These are phyloP conservation scores for Schwanniomyces sp. DNA, from an alignment of 805 yeast genomes.

Conservation along the genomic window DNA sequence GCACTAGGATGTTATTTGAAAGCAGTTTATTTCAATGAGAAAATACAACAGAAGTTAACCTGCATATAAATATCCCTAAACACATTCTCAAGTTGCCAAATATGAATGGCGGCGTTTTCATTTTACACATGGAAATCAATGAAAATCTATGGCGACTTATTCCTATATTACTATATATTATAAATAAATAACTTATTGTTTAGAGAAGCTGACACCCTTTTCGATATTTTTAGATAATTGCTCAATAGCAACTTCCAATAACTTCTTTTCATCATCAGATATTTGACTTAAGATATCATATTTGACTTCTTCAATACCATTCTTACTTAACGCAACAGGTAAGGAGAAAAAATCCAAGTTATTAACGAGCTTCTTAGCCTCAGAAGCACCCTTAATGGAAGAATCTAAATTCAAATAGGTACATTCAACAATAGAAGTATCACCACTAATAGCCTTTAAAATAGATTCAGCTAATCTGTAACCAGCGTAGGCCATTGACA, in stretches of 20 bases:
- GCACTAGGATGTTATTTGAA: neutral
- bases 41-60: neutral
- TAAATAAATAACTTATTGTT: slow-evolving; percentile 9
- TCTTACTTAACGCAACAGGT: slow-evolving; percentile 55
- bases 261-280: slow-evolving; percentile 53
- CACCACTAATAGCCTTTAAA: slow-evolving; percentile 47
- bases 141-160: neutral
- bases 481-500: slow-evolving; percentile 87
- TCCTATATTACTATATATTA: neutral
- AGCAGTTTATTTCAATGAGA: neutral
- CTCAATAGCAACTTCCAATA: slow-evolving; percentile 52
- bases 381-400: slow-evolving; percentile 50
- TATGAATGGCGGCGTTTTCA: no score
- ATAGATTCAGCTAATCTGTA: slow-evolving; percentile 70
- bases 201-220: slow-evolving; percentile 56
- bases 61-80: neutral
- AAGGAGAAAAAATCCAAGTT: slow-evolving; percentile 57
- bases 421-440: slow-evolving; percentile 42
- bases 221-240: slow-evolving; percentile 56
- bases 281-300: slow-evolving; percentile 50
- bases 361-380: slow-evolving; percentile 46
- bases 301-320: slow-evolving; percentile 60
- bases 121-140: neutral
- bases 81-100: no score
- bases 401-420: slow-evolving; percentile 52